A percentile compares a stretch with the other conserved stretches of the same genome.
phyloP scores from a whole-genome alignment of 164 flowering plant species.

The Magnolia sinica region DNA sequence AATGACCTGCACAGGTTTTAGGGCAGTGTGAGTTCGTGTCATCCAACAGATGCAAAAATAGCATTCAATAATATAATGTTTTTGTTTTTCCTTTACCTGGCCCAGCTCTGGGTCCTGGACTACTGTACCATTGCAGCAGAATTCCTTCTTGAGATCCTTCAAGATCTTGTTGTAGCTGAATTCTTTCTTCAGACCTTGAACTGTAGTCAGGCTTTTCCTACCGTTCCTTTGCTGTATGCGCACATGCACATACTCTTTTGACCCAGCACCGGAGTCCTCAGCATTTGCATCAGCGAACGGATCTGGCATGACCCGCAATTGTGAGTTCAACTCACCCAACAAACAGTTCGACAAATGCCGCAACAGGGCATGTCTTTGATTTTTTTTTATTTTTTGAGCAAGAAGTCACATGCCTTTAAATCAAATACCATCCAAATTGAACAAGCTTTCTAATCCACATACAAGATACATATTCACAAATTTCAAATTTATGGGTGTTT shows the following conservation, averaged over 20 bases:
- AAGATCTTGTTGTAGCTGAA: slow-evolving; percentile 69
- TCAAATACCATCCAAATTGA: no score
- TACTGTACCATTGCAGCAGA: slow-evolving; percentile 78
- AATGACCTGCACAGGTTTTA: slow-evolving; percentile 27
- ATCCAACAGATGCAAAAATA: no score
- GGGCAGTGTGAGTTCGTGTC: neutral
- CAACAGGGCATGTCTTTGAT: no score
- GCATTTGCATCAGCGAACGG: slow-evolving; percentile 65
- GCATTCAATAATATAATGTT: no score
- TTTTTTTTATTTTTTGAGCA: no score
- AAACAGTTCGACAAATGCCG: no score
- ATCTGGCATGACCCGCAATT: slow-evolving; percentile 23
- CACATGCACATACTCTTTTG: slow-evolving; percentile 70
- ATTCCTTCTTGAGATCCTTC: slow-evolving; percentile 63
- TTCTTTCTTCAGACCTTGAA: slow-evolving; percentile 63
- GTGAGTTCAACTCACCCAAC: neutral
- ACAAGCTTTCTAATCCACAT: no score
- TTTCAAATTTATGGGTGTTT: no score
- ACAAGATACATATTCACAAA: no score
- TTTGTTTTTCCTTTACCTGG: slow-evolving; percentile 17
- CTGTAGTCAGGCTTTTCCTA: slow-evolving; percentile 69
- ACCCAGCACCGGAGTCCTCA: slow-evolving; percentile 41
- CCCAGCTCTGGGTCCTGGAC: slow-evolving; percentile 66
- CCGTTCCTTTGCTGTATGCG: slow-evolving; percentile 85
- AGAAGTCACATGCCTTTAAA: no score